phyloP scores from a whole-genome alignment of 805 yeast genomes.

The Candida dajiaensis region DNA sequence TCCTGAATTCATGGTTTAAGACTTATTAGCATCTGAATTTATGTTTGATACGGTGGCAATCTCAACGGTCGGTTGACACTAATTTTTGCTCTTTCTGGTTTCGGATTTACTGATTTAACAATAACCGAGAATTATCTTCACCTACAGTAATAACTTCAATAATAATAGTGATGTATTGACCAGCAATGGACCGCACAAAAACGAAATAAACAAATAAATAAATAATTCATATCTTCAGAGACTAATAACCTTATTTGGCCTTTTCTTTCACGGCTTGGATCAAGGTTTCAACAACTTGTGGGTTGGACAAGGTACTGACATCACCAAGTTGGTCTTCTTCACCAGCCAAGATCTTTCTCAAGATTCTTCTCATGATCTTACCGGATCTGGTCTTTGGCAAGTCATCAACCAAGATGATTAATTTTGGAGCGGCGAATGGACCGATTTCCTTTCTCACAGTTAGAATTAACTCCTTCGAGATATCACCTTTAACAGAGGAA shows the following conservation, averaged over 20 bases:
- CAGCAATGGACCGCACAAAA: background rate
- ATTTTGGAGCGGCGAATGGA: conserved; percentile 81
- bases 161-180: background rate
- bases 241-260: conserved; percentile 4
- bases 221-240: background rate
- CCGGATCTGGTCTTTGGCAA: conserved; percentile 86
- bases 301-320: conserved; percentile 71
- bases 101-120: background rate
- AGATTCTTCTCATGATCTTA: conserved; percentile 81
- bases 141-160: no score
- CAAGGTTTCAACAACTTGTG: conserved; percentile 63
- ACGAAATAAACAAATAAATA: conserved; percentile 1
- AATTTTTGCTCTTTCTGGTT: no score
- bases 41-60: no score
- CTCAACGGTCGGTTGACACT: no score
- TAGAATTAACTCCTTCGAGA: conserved; percentile 58
- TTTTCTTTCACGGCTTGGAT: conserved; percentile 42
- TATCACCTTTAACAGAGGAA: conserved; percentile 21
- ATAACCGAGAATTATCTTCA: no score
- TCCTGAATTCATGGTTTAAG: background rate
- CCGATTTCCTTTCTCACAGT: conserved; percentile 78
- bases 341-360: conserved; percentile 67
- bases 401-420: conserved; percentile 65
- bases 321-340: conserved; percentile 83
- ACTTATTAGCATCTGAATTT: no score